phyloP scores from a whole-genome alignment of 176 grass and related monocot genomes.

The Ensete ventricosum region DNA sequence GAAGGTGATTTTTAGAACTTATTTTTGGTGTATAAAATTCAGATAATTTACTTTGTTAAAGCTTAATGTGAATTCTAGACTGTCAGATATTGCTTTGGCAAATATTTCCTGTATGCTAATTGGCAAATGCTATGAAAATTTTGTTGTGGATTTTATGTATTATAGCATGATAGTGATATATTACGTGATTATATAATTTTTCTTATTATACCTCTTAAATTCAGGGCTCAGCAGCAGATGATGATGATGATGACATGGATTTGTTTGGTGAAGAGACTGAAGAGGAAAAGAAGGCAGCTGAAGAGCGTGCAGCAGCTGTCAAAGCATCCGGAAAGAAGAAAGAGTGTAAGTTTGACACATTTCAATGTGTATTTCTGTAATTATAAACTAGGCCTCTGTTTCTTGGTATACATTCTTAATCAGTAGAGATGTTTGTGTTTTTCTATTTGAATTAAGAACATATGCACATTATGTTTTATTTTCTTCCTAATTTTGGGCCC shows the following conservation, averaged over 20 bases:
- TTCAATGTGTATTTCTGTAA: not conserved
- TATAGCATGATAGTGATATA: not conserved
- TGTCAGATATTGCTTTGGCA: slow-evolving; percentile 7
- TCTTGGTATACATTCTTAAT: too few relatives aligned
- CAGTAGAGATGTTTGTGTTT: too few relatives aligned
- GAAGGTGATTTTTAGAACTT: slow-evolving; percentile 25
- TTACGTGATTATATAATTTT: too few relatives aligned
- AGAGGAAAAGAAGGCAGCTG: slow-evolving; percentile 14
- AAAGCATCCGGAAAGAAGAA: slow-evolving; percentile 3
- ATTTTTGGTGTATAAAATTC: not conserved
- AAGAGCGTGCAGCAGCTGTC: slow-evolving; percentile 8
- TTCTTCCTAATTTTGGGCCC: too few relatives aligned
- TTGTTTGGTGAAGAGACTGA: slow-evolving; percentile 9
- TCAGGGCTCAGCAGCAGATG: not conserved
- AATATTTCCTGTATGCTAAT: too few relatives aligned
- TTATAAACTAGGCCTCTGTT: slow-evolving; percentile 2
- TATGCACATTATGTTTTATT: too few relatives aligned
- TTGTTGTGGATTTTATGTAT: too few relatives aligned
- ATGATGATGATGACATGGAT: slow-evolving; percentile 1
- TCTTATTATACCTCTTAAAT: not conserved
- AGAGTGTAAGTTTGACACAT: not conserved
- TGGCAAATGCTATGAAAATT: too few relatives aligned
- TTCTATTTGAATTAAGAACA: too few relatives aligned
- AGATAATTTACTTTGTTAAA: slow-evolving; percentile 6
- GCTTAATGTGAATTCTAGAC: not conserved